phyloP scores from a whole-genome alignment of 495 filamentous ascomycete genomes.

The Aspergillus leporis region DNA sequence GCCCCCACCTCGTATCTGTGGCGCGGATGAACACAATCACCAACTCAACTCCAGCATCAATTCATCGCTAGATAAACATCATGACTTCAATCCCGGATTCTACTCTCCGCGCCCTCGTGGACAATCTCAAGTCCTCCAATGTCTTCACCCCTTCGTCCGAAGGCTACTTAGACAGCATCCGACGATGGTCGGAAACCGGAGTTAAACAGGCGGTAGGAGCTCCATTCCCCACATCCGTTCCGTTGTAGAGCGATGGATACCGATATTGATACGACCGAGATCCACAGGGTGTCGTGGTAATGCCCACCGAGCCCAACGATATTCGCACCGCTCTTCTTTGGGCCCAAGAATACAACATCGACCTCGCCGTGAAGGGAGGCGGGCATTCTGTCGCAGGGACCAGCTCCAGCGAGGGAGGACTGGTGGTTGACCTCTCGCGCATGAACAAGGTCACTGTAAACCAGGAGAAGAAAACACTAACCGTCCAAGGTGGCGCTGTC shows the following conservation, averaged over 20 bases:
- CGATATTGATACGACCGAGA: not conserved
- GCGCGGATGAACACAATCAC: not conserved
- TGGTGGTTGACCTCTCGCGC: slow-evolving; percentile 56
- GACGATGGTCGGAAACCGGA: slow-evolving; percentile 40
- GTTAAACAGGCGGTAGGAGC: slow-evolving; percentile 35
- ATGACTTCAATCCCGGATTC: slow-evolving; percentile 10
- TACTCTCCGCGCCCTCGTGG: slow-evolving; percentile 26
- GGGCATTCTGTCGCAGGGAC: slow-evolving; percentile 53
- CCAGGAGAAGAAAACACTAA: slow-evolving; percentile 39
- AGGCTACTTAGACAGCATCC: slow-evolving; percentile 31
- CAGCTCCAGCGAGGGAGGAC: slow-evolving; percentile 47
- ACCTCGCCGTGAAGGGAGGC: slow-evolving; percentile 54
- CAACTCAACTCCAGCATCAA: not conserved
- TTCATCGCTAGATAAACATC: slow-evolving; percentile 3
- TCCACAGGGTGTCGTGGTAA: slow-evolving; percentile 42
- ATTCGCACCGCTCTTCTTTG: slow-evolving; percentile 44
- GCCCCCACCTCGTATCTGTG: not conserved
- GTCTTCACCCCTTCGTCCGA: slow-evolving; percentile 32
- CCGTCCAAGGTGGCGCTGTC: slow-evolving; percentile 52
- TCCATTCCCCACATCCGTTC: not conserved
- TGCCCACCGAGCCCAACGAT: slow-evolving; percentile 35
- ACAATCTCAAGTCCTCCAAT: slow-evolving; percentile 19
- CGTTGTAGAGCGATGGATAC: not conserved
- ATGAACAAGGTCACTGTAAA: slow-evolving; percentile 54
- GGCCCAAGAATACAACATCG: slow-evolving; percentile 41